A percentile compares a stretch with the other conserved stretches of the same genome.
phyloP scores from a whole-genome alignment of 495 filamentous ascomycete species.

The Aspergillus taichungensis region DNA sequence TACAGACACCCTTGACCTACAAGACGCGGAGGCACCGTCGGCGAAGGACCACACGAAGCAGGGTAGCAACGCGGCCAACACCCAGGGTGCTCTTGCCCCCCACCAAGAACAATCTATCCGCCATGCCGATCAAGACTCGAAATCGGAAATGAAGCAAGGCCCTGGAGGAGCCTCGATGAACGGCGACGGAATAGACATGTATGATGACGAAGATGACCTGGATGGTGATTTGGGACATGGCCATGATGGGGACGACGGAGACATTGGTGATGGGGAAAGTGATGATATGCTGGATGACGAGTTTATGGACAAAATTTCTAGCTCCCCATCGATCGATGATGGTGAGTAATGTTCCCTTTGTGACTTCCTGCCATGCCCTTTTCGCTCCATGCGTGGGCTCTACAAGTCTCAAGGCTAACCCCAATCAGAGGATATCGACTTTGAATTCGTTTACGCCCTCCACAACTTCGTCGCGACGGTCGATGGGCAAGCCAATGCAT shows the following conservation, averaged over 20 bases:
- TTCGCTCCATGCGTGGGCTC: slow-evolving; percentile 11
- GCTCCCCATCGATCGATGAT: slow-evolving; percentile 96
- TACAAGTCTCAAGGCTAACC: slow-evolving; percentile 48
- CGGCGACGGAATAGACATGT: slow-evolving; percentile 37
- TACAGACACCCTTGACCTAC: slow-evolving; percentile 90
- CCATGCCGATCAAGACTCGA: slow-evolving; percentile 65
- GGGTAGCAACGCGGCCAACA: slow-evolving; percentile 36
- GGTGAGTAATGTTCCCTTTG: slow-evolving; percentile 53
- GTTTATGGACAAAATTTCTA: slow-evolving; percentile 94
- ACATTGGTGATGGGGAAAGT: slow-evolving; percentile 63
- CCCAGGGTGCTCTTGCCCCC: slow-evolving; percentile 57
- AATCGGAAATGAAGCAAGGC: slow-evolving; percentile 52
- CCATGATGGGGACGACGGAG: slow-evolving; percentile 50
- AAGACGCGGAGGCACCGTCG: slow-evolving; percentile 71
- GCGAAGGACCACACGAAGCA: slow-evolving; percentile 67
- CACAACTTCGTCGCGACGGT: slow-evolving; percentile 97
- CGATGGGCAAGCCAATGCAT: slow-evolving; percentile 95
- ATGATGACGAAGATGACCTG: slow-evolving; percentile 25
- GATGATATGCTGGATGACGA: slow-evolving; percentile 80
- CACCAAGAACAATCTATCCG: slow-evolving; percentile 80
- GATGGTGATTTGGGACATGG: slow-evolving; percentile 32
- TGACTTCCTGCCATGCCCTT: slow-evolving; percentile 5
- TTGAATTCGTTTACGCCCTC: slow-evolving; percentile 97
- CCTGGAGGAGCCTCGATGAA: slow-evolving; percentile 43
- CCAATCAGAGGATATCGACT: slow-evolving; percentile 93